Base-by-base conservation (phyloP, 2,329 filamentous ascomycete genomes). In the Penicillium sp. region DNA sequence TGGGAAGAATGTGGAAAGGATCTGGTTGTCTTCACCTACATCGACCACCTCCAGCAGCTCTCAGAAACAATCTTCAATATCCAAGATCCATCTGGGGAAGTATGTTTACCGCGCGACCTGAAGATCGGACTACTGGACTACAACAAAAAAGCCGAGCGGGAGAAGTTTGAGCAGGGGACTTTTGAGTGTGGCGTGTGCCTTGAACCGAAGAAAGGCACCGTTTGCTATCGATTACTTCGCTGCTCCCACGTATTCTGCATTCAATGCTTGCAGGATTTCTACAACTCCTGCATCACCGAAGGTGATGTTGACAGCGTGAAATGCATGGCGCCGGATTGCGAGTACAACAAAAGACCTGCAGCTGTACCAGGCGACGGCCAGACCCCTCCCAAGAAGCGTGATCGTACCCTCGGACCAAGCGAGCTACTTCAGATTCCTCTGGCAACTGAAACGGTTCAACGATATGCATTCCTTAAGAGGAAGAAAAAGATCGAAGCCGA, bases 241-340 rank as follows among this genome's bases (percentile, higher is more conserved):
- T 99, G 94, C 71, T 86, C 85, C 0, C 93, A 99, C 69, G 91
- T 97, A 37, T 99, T 97, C 68, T 99, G 94, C 72, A 77, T 87
- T 18, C 74, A 84, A n/a, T 99, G 94, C 67, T 79, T 99, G 3
- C 87, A 90, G 59, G 90, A 93, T 64, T 97, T 93, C 64, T 97
- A 96, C 79, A 90, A 88, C 63, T 87, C 86, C 60, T 91, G 90
- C 61, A 97, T 99, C 65, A 85, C 80, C 0, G 90, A 95, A 67
- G 94, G 94, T 1, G 87, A 95, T 65, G 79, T 99, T 18, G 80
- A 85, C 46, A 83, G 84, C 8, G 87, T 99, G 31, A 87, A 87
- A 59, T 99, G 94, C 67, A 79, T 95, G 31, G 82, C 87, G 13
- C 90, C 91, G 0, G 83, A 84, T 54, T 99, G 94, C 66, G 88